Evolutionary conservation across 2,329 filamentous ascomycete genomes (phyloP).

Genomic region (Huntiella savannae): DNA sequence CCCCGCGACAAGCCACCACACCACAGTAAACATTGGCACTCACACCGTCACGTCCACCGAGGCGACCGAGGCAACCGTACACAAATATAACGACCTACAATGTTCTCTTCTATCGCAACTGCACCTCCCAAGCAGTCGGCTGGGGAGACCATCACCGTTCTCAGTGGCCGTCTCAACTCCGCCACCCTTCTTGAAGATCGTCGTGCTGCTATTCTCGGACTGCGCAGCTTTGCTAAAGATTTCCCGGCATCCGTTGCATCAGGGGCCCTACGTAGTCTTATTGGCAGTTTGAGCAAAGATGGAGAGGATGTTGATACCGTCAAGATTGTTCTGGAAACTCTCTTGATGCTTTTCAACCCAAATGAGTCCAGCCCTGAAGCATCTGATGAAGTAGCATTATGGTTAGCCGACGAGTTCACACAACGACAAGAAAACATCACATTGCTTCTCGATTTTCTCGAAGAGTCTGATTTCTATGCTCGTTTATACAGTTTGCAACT

Average conservation of each 20-base stretch:
- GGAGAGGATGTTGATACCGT: conserved; percentile 89
- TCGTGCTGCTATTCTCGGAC: conserved; percentile 74
- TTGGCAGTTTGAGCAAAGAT: conserved; percentile 70
- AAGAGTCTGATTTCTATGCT: conserved; percentile 73
- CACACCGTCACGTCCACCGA: too few relatives aligned
- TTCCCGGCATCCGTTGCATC: conserved; percentile 93
- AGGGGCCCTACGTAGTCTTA: conserved; percentile 73
- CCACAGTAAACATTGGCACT: too few relatives aligned
- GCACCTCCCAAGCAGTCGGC: conserved; percentile 92
- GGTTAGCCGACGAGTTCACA: conserved; percentile 95
- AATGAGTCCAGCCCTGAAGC: conserved; percentile 65
- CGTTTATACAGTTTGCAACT: conserved; percentile 82
- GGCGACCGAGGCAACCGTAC: too few relatives aligned
- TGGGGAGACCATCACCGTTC: conserved; percentile 76
- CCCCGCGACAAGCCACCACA: too few relatives aligned
- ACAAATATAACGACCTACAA: too few relatives aligned
- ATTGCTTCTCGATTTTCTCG: conserved; percentile 71
- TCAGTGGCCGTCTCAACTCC: conserved; percentile 72
- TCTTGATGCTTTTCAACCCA: conserved; percentile 74
- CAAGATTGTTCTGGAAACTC: conserved; percentile 83
- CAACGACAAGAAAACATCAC: conserved; percentile 95
- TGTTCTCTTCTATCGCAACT: conserved; percentile 34
- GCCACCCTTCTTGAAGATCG: conserved; percentile 89
- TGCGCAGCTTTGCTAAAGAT: conserved; percentile 89
- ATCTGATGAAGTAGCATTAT: conserved; percentile 86